A percentile compares a stretch with the other conserved stretches of the same genome.
Evolutionary conservation across 208 protist genomes (phyloP).

Genomic region (Trypanosoma brucei): DNA sequence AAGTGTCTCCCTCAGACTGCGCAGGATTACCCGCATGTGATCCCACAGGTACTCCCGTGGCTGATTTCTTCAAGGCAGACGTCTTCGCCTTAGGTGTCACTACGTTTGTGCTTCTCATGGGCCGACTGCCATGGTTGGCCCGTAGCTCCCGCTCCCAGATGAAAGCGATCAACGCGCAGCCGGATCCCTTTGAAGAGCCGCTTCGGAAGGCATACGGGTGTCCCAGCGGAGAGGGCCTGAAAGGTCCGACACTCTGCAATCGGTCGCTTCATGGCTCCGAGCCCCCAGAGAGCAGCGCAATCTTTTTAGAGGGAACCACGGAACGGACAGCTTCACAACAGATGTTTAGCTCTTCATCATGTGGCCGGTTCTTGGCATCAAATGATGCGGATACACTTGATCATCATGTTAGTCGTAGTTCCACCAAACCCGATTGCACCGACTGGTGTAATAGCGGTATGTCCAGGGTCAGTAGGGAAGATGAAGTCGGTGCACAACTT

Average conservation of each 20-base stretch:
- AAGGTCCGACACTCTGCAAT: not conserved
- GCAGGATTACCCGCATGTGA: not conserved
- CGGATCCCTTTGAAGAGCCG: constrained; percentile 44
- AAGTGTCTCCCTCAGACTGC: not conserved
- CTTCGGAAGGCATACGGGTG: constrained; percentile 32
- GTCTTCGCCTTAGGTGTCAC: constrained; percentile 71
- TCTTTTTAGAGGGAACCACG: not conserved
- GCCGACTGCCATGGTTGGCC: constrained; percentile 52
- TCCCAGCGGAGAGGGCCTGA: not conserved
- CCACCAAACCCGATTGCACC: too few species aligned
- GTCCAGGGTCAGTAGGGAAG: too few species aligned
- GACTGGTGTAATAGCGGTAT: too few species aligned
- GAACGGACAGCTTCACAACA: too few species aligned
- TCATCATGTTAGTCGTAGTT: too few species aligned
- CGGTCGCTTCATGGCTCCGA: not conserved
- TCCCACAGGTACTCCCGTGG: constrained; percentile 1
- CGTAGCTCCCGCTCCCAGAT: constrained; percentile 39
- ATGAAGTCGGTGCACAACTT: too few species aligned
- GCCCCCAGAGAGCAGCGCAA: too few species aligned
- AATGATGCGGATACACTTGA: too few species aligned
- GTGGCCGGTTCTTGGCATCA: too few species aligned
- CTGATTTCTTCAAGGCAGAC: constrained; percentile 66
- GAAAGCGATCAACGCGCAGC: constrained; percentile 32
- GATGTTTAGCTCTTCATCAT: too few species aligned
- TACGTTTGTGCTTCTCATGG: constrained; percentile 59